These are phyloP conservation scores for Pythium dissotocum DNA, from an alignment of 352 stramenopile species.

Conservation along the genomic window DNA sequence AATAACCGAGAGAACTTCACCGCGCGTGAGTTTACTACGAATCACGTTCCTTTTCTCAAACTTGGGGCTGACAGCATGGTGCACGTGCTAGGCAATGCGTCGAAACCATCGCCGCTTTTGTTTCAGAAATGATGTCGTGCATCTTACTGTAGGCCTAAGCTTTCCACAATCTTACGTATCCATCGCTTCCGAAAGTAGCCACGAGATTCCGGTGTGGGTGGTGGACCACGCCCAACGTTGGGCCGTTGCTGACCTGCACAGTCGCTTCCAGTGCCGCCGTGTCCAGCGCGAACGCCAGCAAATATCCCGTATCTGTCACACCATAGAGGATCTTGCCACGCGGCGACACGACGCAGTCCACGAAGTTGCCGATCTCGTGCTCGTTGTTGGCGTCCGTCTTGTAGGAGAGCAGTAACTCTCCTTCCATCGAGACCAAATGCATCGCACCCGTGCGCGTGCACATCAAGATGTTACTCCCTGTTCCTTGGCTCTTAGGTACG, in stretches of 20 bases:
- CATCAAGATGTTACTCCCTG: constrained; percentile 76
- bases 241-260: constrained; percentile 82
- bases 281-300: constrained; percentile 68
- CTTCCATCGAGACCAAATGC: constrained; percentile 76
- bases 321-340: constrained; percentile 86
- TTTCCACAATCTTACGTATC: constrained; percentile 84
- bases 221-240: constrained; percentile 79
- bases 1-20: neutral
- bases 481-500: constrained; percentile 48
- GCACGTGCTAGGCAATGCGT: neutral
- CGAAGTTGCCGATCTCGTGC: constrained; percentile 78
- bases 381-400: constrained; percentile 64
- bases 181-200: constrained; percentile 86
- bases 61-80: neutral
- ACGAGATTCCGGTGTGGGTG: constrained; percentile 90
- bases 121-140: constrained; percentile 42
- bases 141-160: constrained; percentile 35
- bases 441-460: constrained; percentile 82
- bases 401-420: constrained; percentile 62
- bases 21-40: neutral
- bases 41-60: neutral
- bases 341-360: constrained; percentile 82
- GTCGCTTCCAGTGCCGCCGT: constrained; percentile 64
- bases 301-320: constrained; percentile 83
- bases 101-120: constrained; percentile 40